Evolutionary conservation across 805 yeast species (phyloP), one percentile per base, ranked within the genome.

Genomic region (Saccharomycopsis sp.): DNA sequence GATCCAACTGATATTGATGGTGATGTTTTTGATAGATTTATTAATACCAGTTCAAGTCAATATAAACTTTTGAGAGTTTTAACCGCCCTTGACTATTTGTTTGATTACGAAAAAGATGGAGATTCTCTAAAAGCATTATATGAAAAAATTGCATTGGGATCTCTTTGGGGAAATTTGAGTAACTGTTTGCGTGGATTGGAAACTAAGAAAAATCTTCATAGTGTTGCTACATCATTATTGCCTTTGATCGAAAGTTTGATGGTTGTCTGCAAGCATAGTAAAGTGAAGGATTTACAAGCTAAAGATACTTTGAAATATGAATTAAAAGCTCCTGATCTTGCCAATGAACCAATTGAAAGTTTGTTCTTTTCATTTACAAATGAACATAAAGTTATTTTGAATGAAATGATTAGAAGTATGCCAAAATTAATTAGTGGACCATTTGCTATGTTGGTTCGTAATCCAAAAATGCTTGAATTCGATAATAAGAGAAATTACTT

Each of bases 401-500:
- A 92, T 55, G 86, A 79, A 54, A 83, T 92, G 94, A 89, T 92
- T 21, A 69, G 96, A 47, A 70, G 80, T 15, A 88, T 86, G 58
- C 94, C 96, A 1, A 84, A 87, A 51, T 67, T 92, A 51, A 84
- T 89, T 95, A 81, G 89, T 58, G 98, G 98, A 0, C 94, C 97
- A 13, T 87, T 92, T 55, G 75, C 95, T 1, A 77, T 87, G 68
- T 66, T 92, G 50, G 89, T 92, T 13, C 71, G 80, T 51, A 89
- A 86, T 55, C 92, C 96, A 5, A 77, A 78, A 54, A 89, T 88
- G 2, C 63, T 92, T 48, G 97, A 92, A 52, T 92, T 92, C 62
- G 97, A 92, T 60, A 92, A 88, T 62, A 92, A 94, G 62, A 73
- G 84, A 53, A 78, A 78, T 50, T 87, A 79, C 59, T 89, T 92